Evolutionary conservation across 1,139 yeast genomes (phyloP).

Genomic region (Hyphopichia buzzinii): DNA sequence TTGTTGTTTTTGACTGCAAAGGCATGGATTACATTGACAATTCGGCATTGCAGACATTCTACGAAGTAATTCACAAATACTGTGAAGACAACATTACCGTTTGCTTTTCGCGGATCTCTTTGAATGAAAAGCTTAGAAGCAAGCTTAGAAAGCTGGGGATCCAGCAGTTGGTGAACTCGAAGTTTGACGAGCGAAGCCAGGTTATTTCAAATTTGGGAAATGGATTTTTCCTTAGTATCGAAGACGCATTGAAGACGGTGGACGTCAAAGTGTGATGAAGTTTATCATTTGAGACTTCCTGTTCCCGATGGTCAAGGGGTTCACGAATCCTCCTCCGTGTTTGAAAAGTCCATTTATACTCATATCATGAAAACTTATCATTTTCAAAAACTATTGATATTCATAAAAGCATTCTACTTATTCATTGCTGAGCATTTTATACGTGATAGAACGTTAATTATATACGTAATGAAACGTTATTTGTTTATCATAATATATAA

Average conservation of each 20-base stretch:
- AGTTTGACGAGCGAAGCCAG: constrained; percentile 8
- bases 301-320: too few relatives aligned
- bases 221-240: constrained; percentile 34
- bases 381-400: too few relatives aligned
- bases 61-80: constrained; percentile 25
- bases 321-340: too few relatives aligned
- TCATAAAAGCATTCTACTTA: too few relatives aligned
- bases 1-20: constrained; percentile 31
- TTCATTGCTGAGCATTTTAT: too few relatives aligned
- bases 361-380: too few relatives aligned
- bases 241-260: constrained; percentile 24
- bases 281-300: too few relatives aligned
- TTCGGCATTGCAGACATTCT: constrained; percentile 31
- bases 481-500: too few relatives aligned
- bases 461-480: too few relatives aligned
- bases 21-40: constrained; percentile 34
- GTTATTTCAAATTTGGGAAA: constrained; percentile 22
- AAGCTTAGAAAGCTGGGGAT: constrained; percentile 24
- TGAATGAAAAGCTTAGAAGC: constrained; percentile 17
- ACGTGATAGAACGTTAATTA: too few relatives aligned
- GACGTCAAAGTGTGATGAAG: constrained; percentile 10
- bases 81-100: constrained; percentile 19
- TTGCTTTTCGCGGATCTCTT: constrained; percentile 26
- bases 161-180: constrained; percentile 19
- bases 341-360: too few relatives aligned